Evolutionary conservation across 371 early-diverging fungal species (phyloP), one percentile per base, ranked within the genome.

Genomic region (Apophysomyces ossiformis): DNA sequence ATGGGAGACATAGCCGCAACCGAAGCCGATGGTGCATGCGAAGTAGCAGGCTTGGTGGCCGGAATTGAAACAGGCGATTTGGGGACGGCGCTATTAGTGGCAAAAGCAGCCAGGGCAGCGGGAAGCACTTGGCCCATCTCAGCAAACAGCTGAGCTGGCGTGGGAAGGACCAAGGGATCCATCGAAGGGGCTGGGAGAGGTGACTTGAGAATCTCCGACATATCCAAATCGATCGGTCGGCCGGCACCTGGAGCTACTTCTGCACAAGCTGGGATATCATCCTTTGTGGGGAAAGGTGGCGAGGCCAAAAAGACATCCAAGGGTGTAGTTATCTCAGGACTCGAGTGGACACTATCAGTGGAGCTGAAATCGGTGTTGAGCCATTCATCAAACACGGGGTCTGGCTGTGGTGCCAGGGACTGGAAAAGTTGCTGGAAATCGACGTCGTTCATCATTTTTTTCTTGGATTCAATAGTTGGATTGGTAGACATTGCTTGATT

Each of bases 321-420:
- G 57, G 74, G 74, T 16, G 70, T 70, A 45, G 68, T 67, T 56
- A 73, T 65, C 54, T 72, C 73, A 13, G 73, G 73, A 36, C 65
- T 69, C 12, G 68, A 72, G 54, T 64, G 65, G 32, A 68, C 68
- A 58, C 68, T 67, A 15, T 54, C 60, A 35, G 60, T 45, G 7
- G 54, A 60, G 47, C 64, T 46, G 37, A 69, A 63, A 46, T 68
- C 73, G 35, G 66, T 56, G 16, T 62, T 39, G 32, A 72, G 47
- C 73, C 73, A 72, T 37, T 61, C 61, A 35, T 67, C 67, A 18
- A 67, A 43, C 13, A 67, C 57, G 26, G 61, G 32, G 60, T 50
- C 54, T 21, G 54, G 54, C 54, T 50, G 54, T 50, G 68, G 63
- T 46, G 56, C 41, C 50, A 67, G 62, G 56, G 65, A 58, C 32